Evolutionary conservation across 768 basidiomycete genomes (phyloP).

Genomic region (Suillus americanus): DNA sequence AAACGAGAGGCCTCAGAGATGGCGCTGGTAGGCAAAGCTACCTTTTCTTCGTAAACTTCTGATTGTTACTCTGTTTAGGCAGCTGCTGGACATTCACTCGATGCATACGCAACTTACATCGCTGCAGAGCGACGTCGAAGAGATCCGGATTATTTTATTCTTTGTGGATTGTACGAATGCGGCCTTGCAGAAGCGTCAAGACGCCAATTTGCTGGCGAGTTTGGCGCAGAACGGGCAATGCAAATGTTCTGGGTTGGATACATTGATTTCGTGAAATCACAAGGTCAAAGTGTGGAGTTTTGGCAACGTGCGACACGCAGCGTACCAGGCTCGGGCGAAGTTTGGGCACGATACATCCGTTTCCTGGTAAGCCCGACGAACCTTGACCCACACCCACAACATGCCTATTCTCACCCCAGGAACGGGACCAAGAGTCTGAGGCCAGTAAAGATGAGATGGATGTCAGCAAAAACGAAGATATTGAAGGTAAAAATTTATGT

Average conservation of each 20-base stretch:
- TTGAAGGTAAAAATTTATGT: neutral
- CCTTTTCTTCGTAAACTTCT: slow-evolving; percentile 7
- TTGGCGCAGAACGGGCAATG: slow-evolving; percentile 56
- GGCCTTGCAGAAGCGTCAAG: slow-evolving; percentile 73
- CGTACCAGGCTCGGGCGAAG: slow-evolving; percentile 71
- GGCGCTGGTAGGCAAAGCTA: slow-evolving; percentile 47
- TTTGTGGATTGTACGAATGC: slow-evolving; percentile 67
- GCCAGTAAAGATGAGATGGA: neutral
- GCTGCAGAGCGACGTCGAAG: slow-evolving; percentile 60
- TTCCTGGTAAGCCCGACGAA: slow-evolving; percentile 48
- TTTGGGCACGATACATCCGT: slow-evolving; percentile 79
- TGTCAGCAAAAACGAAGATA: neutral
- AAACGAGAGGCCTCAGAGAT: slow-evolving; percentile 64
- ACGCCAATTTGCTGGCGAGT: slow-evolving; percentile 52
- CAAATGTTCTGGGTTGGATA: slow-evolving; percentile 74
- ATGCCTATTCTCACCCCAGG: slow-evolving; percentile 17
- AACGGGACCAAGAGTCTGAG: slow-evolving; percentile 15
- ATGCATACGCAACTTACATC: slow-evolving; percentile 63
- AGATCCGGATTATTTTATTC: slow-evolving; percentile 55
- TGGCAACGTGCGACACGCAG: slow-evolving; percentile 62
- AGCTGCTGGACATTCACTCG: slow-evolving; percentile 41
- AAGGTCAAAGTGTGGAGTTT: neutral
- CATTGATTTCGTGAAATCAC: slow-evolving; percentile 58
- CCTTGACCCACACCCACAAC: neutral
- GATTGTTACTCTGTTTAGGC: slow-evolving; percentile 16